Percentiles rank a stretch among this genome's conserved stretches.
phyloP scores from a whole-genome alignment of 129 eudicot species.

The Deinandra increscens region DNA sequence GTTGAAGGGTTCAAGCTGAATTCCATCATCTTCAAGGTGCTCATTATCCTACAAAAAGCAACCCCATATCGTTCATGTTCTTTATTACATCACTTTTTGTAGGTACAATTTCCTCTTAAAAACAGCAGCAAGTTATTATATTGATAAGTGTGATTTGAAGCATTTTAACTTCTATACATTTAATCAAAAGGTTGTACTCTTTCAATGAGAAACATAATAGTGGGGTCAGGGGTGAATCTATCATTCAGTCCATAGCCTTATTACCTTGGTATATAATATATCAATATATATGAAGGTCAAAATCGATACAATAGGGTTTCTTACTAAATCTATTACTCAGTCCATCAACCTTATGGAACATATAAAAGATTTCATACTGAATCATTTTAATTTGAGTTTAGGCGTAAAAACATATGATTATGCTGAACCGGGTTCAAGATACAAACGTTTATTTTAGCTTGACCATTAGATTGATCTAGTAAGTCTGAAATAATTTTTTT shows the following conservation, averaged over 20 bases:
- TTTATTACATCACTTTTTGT: neutral
- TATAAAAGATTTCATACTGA: neutral
- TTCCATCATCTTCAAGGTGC: constrained; percentile 68
- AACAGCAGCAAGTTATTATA: constrained; percentile 4
- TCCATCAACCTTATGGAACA: constrained; percentile 9
- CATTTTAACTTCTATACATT: constrained; percentile 10
- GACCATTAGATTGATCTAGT: neutral
- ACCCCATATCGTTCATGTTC: constrained; percentile 16
- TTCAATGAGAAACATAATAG: neutral
- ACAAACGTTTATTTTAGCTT: neutral
- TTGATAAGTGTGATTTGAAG: constrained; percentile 9
- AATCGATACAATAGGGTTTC: neutral
- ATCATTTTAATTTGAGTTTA: neutral
- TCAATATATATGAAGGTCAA: constrained; percentile 3
- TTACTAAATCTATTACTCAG: neutral
- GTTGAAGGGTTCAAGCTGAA: constrained; percentile 77
- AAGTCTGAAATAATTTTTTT: neutral
- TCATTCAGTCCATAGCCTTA: no score
- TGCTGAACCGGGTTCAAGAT: neutral
- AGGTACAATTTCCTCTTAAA: neutral
- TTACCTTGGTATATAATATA: neutral
- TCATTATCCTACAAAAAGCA: constrained; percentile 68
- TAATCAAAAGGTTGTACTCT: neutral
- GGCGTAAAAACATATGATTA: neutral
- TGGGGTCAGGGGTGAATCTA: no score